A percentile compares a stretch with the other conserved stretches of the same genome.
Evolutionary conservation across 768 basidiomycete species (phyloP).

Genomic region (Austroboletus eburneus): DNA sequence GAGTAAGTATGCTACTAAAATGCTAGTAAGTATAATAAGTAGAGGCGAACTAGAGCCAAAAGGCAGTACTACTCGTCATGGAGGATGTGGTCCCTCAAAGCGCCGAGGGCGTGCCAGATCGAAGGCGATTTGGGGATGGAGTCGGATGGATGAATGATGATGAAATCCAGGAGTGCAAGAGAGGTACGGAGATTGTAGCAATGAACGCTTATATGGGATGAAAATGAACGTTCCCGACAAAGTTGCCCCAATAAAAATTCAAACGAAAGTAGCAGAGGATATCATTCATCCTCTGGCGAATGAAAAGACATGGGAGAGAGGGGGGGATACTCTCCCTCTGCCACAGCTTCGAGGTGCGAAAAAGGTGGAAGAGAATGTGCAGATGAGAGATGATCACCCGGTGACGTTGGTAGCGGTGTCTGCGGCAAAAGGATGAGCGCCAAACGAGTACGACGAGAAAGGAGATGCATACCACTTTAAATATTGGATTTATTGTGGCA

Average conservation of each 20-base stretch:
- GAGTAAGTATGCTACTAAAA: slow-evolving; percentile 33
- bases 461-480: slow-evolving; percentile 73
- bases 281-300: slow-evolving; percentile 44
- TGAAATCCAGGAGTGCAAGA: slow-evolving; percentile 24
- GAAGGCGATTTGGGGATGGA: slow-evolving; percentile 8
- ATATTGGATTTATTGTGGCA: slow-evolving; percentile 79
- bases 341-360: slow-evolving; percentile 78
- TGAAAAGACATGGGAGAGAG: slow-evolving; percentile 72
- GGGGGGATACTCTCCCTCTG: slow-evolving; percentile 71
- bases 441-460: slow-evolving; percentile 1
- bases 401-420: slow-evolving; percentile 52
- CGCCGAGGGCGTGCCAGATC: slow-evolving; percentile 14
- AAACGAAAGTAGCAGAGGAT: slow-evolving; percentile 16
- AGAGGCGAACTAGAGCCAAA: slow-evolving; percentile 14
- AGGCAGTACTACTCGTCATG: slow-evolving; percentile 17
- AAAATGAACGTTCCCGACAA: slow-evolving; percentile 25
- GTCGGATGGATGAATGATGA: slow-evolving; percentile 15
- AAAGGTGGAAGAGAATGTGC: slow-evolving; percentile 67
- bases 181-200: slow-evolving; percentile 27
- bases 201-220: slow-evolving; percentile 24
- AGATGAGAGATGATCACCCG: slow-evolving; percentile 35
- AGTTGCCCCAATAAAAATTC: slow-evolving; percentile 18
- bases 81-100: not conserved
- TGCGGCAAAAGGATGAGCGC: slow-evolving; percentile 21
- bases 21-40: slow-evolving; percentile 30